Evolutionary conservation across 2,329 filamentous ascomycete genomes (phyloP).

Genomic region (Phoma herbarum): DNA sequence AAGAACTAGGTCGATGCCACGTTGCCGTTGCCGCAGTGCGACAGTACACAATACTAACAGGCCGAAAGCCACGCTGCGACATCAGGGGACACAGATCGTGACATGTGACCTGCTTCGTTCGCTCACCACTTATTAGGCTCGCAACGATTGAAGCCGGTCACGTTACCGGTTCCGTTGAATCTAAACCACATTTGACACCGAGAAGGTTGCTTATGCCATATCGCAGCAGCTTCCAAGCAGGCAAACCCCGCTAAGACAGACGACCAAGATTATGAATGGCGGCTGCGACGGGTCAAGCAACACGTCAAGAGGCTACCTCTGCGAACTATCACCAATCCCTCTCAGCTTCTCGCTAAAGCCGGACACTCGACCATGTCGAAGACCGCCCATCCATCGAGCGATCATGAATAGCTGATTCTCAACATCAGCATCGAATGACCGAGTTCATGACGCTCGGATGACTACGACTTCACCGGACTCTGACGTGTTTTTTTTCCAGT

Average conservation of each 20-base stretch:
- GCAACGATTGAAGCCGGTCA: not conserved
- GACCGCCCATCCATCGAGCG: not conserved
- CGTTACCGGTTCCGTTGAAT: not conserved
- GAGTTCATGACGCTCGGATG: not conserved
- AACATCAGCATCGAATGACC: not conserved
- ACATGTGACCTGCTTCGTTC: not conserved
- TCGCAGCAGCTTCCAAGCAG: not conserved
- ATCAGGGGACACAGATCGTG: too few species aligned
- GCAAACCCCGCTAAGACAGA: not conserved
- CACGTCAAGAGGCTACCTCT: not conserved
- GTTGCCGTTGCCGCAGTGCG: not conserved
- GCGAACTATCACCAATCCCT: not conserved
- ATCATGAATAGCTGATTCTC: not conserved
- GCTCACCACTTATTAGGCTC: not conserved
- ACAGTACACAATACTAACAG: not conserved
- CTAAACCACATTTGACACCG: not conserved
- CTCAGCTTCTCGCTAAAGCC: not conserved
- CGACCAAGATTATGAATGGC: not conserved
- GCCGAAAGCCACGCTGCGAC: not conserved
- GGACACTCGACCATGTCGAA: not conserved
- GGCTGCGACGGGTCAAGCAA: not conserved
- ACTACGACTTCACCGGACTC: conserved; percentile 13
- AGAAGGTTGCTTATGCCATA: not conserved
- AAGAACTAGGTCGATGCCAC: conserved; percentile 2
- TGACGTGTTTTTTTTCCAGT: not conserved